phyloP scores from a whole-genome alignment of 1,284 basidiomycete species.

The Phellopilus nigrolimitatus region DNA sequence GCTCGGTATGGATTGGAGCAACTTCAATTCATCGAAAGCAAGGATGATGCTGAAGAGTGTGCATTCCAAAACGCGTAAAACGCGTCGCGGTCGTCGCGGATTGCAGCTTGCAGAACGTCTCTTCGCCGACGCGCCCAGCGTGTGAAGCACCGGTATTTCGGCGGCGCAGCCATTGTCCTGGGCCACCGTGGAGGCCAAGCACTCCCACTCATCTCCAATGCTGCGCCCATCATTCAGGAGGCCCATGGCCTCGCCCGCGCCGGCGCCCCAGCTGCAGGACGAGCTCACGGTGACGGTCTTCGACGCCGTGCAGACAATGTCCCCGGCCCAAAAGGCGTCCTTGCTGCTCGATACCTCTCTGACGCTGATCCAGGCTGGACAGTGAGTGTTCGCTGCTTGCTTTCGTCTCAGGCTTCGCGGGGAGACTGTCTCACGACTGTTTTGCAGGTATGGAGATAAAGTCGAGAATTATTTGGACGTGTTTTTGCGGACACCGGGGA shows the following conservation, averaged over 20 bases:
- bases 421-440: background rate
- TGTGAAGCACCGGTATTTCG: background rate
- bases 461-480: constrained; percentile 63
- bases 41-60: no score
- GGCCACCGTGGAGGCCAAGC: background rate
- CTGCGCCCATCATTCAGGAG: constrained; percentile 15
- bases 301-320: constrained; percentile 48
- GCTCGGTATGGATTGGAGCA: no score
- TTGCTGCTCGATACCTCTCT: constrained; percentile 57
- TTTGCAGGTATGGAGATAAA: constrained; percentile 50
- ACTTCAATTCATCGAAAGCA: no score
- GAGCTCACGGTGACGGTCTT: constrained; percentile 56
- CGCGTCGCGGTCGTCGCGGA: no score
- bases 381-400: constrained; percentile 29
- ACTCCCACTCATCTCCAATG: constrained; percentile 11
- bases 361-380: constrained; percentile 46
- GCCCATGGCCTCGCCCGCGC: constrained; percentile 13
- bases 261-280: no score
- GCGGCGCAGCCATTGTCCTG: background rate
- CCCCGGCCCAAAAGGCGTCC: constrained; percentile 45
- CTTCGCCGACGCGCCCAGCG: background rate
- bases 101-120: no score
- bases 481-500: constrained; percentile 53
- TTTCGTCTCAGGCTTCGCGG: background rate
- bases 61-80: no score